These are phyloP conservation scores for Penicillium desertorum DNA, from an alignment of 495 filamentous ascomycete species.

Conservation along the genomic window DNA sequence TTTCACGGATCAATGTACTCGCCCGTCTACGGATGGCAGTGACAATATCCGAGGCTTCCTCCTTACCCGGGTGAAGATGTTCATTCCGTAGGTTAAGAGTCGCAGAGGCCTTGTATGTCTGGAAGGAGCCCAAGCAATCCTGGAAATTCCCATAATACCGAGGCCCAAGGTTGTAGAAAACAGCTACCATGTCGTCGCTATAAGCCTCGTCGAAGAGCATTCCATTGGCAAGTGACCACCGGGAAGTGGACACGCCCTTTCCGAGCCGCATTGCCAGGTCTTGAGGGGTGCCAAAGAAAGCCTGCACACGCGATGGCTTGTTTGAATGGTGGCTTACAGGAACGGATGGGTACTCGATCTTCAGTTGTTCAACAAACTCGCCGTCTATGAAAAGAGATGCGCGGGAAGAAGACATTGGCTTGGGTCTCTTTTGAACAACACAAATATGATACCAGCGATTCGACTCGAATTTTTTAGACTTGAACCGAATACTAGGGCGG, in stretches of 20 bases:
- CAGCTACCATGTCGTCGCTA: slow-evolving; percentile 88
- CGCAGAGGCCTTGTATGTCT: slow-evolving; percentile 95
- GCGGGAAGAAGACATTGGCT: slow-evolving; percentile 72
- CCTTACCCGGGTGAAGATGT: slow-evolving; percentile 83
- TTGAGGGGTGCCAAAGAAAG: slow-evolving; percentile 90
- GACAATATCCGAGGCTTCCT: slow-evolving; percentile 89
- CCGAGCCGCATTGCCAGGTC: slow-evolving; percentile 84
- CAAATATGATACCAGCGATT: slow-evolving; percentile 89
- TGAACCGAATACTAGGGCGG: slow-evolving; percentile 89
- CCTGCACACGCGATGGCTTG: slow-evolving; percentile 68
- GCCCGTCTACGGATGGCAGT: slow-evolving; percentile 82
- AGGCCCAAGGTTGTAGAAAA: slow-evolving; percentile 84
- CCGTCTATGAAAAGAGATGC: slow-evolving; percentile 90
- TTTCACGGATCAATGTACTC: slow-evolving; percentile 75
- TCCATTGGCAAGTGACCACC: slow-evolving; percentile 85
- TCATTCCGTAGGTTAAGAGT: slow-evolving; percentile 89
- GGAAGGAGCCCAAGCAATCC: slow-evolving; percentile 92
- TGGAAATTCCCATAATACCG: slow-evolving; percentile 95
- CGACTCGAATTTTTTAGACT: slow-evolving; percentile 70
- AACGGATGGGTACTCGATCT: slow-evolving; percentile 76
- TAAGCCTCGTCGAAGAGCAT: slow-evolving; percentile 85
- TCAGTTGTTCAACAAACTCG: slow-evolving; percentile 89
- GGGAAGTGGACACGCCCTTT: slow-evolving; percentile 68
- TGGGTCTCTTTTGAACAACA: slow-evolving; percentile 75
- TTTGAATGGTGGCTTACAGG: slow-evolving; percentile 55